phyloP scores from a whole-genome alignment of 345 rosid species.

The Cochlearia excelsa region DNA sequence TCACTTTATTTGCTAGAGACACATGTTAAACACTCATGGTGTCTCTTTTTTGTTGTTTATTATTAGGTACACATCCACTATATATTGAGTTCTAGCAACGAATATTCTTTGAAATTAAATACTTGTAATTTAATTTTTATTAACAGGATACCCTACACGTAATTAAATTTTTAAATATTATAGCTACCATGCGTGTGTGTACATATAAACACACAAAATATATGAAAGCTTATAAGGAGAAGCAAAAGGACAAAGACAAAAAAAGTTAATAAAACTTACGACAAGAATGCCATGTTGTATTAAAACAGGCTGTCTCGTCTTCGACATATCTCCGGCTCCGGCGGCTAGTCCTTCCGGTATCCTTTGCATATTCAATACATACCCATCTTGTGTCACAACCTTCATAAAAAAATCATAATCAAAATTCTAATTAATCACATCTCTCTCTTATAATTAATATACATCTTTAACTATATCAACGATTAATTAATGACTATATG shows the following conservation, averaged over 20 bases:
- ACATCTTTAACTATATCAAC: too few species aligned
- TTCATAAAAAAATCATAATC: slow-evolving; percentile 19
- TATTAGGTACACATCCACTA: neutral
- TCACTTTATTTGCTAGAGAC: slow-evolving; percentile 24
- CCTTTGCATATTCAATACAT: slow-evolving; percentile 67
- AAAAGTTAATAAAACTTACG: slow-evolving; percentile 41
- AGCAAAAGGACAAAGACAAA: neutral
- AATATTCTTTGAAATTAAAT: too few species aligned
- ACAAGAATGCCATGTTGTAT: slow-evolving; percentile 89
- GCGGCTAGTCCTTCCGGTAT: slow-evolving; percentile 60
- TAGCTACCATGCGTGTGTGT: neutral
- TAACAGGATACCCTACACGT: too few species aligned
- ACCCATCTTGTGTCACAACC: slow-evolving; percentile 79
- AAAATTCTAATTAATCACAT: neutral
- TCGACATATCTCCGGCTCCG: slow-evolving; percentile 3
- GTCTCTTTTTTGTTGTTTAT: slow-evolving; percentile 1
- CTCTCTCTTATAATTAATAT: neutral
- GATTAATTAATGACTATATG: too few species aligned
- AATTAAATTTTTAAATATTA: neutral
- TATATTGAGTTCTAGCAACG: neutral
- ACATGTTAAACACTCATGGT: slow-evolving; percentile 31
- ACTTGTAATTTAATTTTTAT: too few species aligned
- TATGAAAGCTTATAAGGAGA: too few species aligned
- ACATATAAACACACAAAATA: too few species aligned
- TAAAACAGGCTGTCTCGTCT: slow-evolving; percentile 56